These are phyloP conservation scores for Tilletia caries DNA, from an alignment of 1,284 basidiomycete species.

Conservation along the genomic window DNA sequence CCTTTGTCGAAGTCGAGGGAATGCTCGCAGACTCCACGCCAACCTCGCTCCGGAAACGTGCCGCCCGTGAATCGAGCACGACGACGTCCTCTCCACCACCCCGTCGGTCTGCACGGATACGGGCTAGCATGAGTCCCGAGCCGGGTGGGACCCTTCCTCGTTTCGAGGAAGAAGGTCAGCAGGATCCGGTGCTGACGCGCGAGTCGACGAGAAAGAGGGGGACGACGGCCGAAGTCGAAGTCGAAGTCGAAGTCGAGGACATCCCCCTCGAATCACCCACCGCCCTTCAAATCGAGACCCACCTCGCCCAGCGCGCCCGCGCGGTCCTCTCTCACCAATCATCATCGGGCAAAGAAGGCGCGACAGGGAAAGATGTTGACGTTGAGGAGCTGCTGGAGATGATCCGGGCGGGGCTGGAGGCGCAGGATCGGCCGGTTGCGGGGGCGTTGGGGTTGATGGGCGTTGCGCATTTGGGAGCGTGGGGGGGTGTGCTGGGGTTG, in stretches of 20 bases:
- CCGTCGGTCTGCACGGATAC: background rate
- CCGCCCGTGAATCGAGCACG: background rate
- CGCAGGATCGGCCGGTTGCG: background rate
- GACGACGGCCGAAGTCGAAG: background rate
- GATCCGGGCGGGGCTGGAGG: background rate
- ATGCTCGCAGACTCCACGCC: background rate
- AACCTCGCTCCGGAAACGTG: background rate
- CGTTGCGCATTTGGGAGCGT: background rate
- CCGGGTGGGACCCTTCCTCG: background rate
- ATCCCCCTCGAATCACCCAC: background rate
- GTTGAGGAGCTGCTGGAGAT: background rate
- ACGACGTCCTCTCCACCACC: background rate
- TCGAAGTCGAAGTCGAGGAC: background rate
- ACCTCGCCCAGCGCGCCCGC: background rate
- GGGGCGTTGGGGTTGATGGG: conserved; percentile 10
- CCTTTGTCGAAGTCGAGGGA: background rate
- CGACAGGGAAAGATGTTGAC: background rate
- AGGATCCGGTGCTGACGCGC: too few species aligned
- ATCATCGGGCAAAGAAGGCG: background rate
- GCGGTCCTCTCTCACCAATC: background rate
- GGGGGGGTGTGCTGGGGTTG: background rate
- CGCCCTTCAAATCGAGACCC: background rate
- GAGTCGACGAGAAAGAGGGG: background rate
- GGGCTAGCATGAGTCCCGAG: background rate
- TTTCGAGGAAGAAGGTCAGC: background rate